Evolutionary conservation across 306 rosid genomes (phyloP).

Genomic region (Gynostemma pentaphyllum): DNA sequence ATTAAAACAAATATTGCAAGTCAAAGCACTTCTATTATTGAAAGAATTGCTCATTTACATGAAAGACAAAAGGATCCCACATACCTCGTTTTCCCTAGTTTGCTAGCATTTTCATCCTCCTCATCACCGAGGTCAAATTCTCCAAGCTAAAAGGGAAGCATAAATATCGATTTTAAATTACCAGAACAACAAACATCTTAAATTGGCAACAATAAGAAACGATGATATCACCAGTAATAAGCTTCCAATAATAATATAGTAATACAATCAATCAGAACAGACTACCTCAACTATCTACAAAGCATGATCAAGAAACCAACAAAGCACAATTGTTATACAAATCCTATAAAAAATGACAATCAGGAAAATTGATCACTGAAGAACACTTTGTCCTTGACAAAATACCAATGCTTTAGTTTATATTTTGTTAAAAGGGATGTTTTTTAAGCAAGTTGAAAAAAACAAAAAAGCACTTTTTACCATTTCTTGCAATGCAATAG

Average conservation of each 20-base stretch:
- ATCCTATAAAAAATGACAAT: too few relatives aligned
- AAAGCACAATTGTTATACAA: too few relatives aligned
- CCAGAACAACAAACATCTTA: not conserved
- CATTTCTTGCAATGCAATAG: too few relatives aligned
- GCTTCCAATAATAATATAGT: not conserved
- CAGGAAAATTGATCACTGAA: too few relatives aligned
- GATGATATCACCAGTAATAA: not conserved
- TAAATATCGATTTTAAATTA: constrained; percentile 5
- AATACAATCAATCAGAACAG: not conserved
- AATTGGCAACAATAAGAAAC: not conserved
- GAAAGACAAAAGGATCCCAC: not conserved
- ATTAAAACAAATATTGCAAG: not conserved
- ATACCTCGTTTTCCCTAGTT: constrained; percentile 44
- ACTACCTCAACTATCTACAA: too few relatives aligned
- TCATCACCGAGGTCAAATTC: constrained; percentile 34
- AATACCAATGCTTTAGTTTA: too few relatives aligned
- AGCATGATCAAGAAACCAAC: too few relatives aligned
- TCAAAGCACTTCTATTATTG: not conserved
- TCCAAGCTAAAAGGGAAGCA: constrained; percentile 32
- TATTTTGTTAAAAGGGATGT: too few relatives aligned
- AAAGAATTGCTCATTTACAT: not conserved
- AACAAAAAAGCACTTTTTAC: too few relatives aligned
- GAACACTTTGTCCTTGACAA: too few relatives aligned
- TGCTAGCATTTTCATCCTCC: constrained; percentile 38
- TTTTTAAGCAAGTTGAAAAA: too few relatives aligned